Base-by-base conservation (phyloP, 805 yeast genomes). In the Ogataea minuta region DNA sequence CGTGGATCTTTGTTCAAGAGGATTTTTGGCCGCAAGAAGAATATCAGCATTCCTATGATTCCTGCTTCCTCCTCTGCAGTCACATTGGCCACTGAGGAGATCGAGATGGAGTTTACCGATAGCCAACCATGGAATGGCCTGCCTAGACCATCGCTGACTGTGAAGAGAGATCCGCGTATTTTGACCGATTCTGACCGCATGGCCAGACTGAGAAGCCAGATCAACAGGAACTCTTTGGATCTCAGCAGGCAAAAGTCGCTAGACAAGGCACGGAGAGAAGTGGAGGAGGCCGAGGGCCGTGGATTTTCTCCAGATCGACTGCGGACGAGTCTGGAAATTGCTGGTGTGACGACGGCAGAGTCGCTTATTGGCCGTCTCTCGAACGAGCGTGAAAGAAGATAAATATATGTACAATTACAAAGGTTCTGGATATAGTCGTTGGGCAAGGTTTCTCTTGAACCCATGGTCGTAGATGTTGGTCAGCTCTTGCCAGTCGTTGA, bases 391-490 rank as follows among this genome's bases (percentile, higher is more conserved):
- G 26, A 19, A 10, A 43, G 41, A 43, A 10, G 34, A 16, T 27
- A 21, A 34, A 15, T 20, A 26, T 35, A 26, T 35, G 33, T 41
- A 27, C 36, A 41, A 32, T 41, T 33, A 28, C n/a, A 42, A 46
- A 24, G 28, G 10, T 29, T 41, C 39, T 8, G 64, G 59, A 20
- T 57, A 52, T 23, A 67, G 8, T 20, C 74, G 51, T 36, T 67
- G 64, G 25, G 42, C 53, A 9, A 71, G 36, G 45, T 76, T 76
- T 2, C 42, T 38, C 54, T 59, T 48, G 46, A 76, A 74, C 3
- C 81, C 82, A 7, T 44, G 48, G 44, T 76, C 82, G 50, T 76
- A 76, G 7, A 72, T 55, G 45, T 76, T 76, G 25, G 46, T 53
- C 45, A 74, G 36, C 13, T 63, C 60, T 24, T 46, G 43, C 66